These are phyloP conservation scores for Gnomoniopsis smithogilvyi DNA, from an alignment of 2,329 filamentous ascomycete genomes.

Conservation along the genomic window DNA sequence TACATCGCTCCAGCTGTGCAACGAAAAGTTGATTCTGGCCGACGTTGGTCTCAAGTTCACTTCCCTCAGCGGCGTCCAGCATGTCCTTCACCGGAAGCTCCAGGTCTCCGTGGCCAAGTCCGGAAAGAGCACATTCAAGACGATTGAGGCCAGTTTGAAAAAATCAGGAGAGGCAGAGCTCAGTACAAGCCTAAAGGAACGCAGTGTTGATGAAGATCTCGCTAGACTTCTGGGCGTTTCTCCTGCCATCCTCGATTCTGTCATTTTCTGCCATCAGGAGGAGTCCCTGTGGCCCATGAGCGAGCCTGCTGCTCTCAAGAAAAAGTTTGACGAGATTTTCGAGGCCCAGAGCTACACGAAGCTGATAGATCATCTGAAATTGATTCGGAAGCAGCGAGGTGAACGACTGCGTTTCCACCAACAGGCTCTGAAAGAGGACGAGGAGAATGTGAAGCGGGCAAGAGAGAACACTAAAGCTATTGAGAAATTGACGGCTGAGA, in stretches of 20 bases:
- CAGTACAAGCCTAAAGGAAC: constrained; percentile 72
- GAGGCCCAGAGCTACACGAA: constrained; percentile 97
- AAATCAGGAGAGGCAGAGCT: constrained; percentile 72
- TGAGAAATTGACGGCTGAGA: constrained; percentile 56
- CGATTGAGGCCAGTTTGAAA: constrained; percentile 80
- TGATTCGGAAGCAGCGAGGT: constrained; percentile 77
- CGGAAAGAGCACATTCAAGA: constrained; percentile 67
- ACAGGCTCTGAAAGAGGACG: constrained; percentile 72
- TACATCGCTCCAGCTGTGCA: constrained; percentile 58
- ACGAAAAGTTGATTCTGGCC: constrained; percentile 84
- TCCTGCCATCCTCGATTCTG: constrained; percentile 82
- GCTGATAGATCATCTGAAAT: constrained; percentile 91
- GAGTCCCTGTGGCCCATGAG: constrained; percentile 97
- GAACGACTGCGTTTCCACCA: constrained; percentile 71
- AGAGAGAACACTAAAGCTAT: constrained; percentile 65
- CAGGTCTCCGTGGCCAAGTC: constrained; percentile 86
- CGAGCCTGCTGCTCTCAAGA: constrained; percentile 80
- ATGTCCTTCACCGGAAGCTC: constrained; percentile 80
- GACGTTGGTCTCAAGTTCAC: constrained; percentile 89
- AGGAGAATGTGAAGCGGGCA: constrained; percentile 76
- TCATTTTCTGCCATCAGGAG: constrained; percentile 99
- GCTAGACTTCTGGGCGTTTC: constrained; percentile 87
- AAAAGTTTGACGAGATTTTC: constrained; percentile 96
- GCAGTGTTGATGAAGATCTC: constrained; percentile 79
- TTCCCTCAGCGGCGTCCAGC: constrained; percentile 71